Evolutionary conservation across 768 basidiomycete genomes (phyloP), one percentile per base, ranked within the genome.

Genomic region (Boletus vermiculosoides): DNA sequence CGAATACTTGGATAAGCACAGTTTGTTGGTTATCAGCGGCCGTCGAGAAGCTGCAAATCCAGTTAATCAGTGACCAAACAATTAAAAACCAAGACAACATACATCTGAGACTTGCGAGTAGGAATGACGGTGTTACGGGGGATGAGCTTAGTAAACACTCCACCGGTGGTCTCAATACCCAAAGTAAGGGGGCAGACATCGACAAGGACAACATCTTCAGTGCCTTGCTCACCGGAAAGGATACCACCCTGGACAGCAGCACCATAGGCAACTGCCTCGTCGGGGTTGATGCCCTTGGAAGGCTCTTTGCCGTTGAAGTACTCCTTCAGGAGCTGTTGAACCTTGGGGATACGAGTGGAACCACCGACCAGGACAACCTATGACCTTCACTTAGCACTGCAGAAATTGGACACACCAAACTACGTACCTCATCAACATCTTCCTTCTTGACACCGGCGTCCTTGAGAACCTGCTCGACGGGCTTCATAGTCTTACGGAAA

Each of bases 401-500:
- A 1, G 20, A 34, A 11, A 1, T 12, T 0, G 2, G 20, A 25
- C 0, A 23, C 8, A n/a, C 0, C 47, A 5, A 5, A 44, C 39
- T 25, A 72, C 78, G 40, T 45, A 88, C 90, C 78, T 98, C 95
- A 62, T 95, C 85, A 51, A 99, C 77, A 62, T 94, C 90, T 66
- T 98, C 96, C 84, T 98, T 99, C 86, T 95, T 96, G 72, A 98
- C 88, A 65, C 89, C 89, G 62, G 96, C 90, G 69, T 98, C 96
- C 86, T 97, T 97, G 66, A 98, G 80, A 22, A 98, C 96, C 76
- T 98, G 96, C 75, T 98, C 95, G 59, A 98, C 96, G 61, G 96
- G 96, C 81, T 95, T 95, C 92, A 98, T 93, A 34, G 96, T 99
- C 85, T 96, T 96, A 69, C 96, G 84, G 90, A 99, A 99, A 51